These are phyloP conservation scores for Botryotinia convoluta DNA, from an alignment of 2,329 filamentous ascomycete species.

Conservation along the genomic window DNA sequence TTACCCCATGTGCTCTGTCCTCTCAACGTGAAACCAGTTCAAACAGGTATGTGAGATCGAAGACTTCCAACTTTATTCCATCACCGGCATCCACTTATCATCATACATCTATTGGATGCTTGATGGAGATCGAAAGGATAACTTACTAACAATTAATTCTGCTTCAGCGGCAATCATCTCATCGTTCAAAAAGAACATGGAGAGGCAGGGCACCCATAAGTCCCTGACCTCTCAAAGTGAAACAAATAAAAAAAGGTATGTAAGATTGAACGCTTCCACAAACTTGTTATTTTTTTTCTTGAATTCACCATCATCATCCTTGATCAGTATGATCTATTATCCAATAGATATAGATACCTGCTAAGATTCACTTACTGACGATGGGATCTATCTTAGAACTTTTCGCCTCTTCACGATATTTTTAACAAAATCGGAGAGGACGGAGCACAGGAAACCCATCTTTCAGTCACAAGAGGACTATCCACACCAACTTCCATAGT, in stretches of 20 bases:
- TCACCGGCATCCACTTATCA: background rate
- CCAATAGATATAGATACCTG: background rate
- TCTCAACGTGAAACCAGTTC: background rate
- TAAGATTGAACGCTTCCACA: background rate
- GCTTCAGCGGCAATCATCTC: background rate
- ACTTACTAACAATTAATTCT: background rate
- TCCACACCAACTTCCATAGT: background rate
- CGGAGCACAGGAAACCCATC: background rate
- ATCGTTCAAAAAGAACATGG: background rate
- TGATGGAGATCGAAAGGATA: background rate
- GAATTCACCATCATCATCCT: background rate
- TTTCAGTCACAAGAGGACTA: too few relatives aligned
- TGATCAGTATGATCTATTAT: background rate
- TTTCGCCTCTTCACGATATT: background rate
- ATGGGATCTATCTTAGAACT: background rate
- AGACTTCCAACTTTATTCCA: background rate
- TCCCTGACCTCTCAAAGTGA: constrained; percentile 3
- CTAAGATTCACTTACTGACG: background rate
- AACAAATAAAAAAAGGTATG: background rate
- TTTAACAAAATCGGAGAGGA: background rate
- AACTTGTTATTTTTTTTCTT: background rate
- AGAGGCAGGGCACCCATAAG: background rate
- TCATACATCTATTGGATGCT: too few relatives aligned
- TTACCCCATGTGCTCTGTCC: background rate
- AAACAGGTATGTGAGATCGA: background rate